Evolutionary conservation across 805 yeast species (phyloP).

Genomic region (Saccharomycopsis fodiens): DNA sequence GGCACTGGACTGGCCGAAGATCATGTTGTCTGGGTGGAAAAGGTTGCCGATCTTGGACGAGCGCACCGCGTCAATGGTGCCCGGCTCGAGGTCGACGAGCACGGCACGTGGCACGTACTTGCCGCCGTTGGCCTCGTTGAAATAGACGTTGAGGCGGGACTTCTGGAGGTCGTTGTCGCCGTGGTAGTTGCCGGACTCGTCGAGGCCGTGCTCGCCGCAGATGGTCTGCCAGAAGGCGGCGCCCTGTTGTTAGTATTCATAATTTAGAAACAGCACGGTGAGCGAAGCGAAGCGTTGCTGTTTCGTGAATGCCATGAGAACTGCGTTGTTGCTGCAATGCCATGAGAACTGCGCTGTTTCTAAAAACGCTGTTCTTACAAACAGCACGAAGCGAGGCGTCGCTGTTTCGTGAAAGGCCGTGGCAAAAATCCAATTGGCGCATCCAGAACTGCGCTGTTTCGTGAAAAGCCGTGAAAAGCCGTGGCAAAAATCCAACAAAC

Average conservation of each 20-base stretch:
- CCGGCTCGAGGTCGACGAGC: conserved; percentile 89
- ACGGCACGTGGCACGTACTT: conserved; percentile 94
- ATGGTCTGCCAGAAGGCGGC: conserved; percentile 92
- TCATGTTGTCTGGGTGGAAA: conserved; percentile 87
- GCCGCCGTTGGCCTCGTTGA: conserved; percentile 78
- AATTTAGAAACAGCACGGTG: no score
- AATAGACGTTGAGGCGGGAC: conserved; percentile 68
- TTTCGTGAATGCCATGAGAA: no score
- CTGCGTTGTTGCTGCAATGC: conserved; percentile 16
- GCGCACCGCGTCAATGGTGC: conserved; percentile 81
- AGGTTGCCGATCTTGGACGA: conserved; percentile 75
- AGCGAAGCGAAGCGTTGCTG: no score
- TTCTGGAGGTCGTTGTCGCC: conserved; percentile 48
- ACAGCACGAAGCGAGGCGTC: no score
- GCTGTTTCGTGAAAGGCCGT: no score
- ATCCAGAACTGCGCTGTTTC: no score
- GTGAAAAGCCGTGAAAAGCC: no score
- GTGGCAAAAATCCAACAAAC: no score
- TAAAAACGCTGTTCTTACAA: no score
- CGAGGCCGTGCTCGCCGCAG: conserved; percentile 82
- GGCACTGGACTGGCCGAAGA: conserved; percentile 86
- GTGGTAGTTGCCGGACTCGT: conserved; percentile 64
- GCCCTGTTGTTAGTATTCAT: conserved; percentile 46
- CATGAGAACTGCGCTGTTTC: no score
- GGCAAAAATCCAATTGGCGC: no score